A percentile compares a stretch with the other conserved stretches of the same genome.
These are phyloP conservation scores for Castanea crenata DNA, from an alignment of 306 rosid genomes.

Conservation along the genomic window DNA sequence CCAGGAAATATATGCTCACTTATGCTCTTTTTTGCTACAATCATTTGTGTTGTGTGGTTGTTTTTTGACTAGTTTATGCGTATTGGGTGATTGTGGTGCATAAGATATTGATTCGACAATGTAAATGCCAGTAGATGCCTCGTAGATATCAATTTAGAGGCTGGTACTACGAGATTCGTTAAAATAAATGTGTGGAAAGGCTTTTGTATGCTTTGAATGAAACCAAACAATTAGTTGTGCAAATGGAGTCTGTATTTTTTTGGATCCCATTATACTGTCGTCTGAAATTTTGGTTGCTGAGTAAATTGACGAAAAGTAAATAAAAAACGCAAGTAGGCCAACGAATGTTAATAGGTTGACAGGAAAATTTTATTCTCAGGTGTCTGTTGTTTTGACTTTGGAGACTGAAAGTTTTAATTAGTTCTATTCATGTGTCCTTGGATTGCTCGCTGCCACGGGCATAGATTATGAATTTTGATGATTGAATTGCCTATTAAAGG, in stretches of 20 bases:
- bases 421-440: background rate
- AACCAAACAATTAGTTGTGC: background rate
- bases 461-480: background rate
- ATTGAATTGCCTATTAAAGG: background rate
- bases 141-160: too few species aligned
- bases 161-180: too few species aligned
- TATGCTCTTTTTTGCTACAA: background rate
- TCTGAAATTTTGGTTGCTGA: too few species aligned
- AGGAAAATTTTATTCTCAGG: too few species aligned
- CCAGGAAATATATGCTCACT: background rate
- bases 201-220: background rate
- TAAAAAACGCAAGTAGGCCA: too few species aligned
- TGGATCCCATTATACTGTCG: too few species aligned
- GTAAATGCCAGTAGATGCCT: background rate
- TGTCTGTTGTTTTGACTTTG: too few species aligned
- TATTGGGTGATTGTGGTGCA: background rate
- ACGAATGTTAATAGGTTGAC: too few species aligned
- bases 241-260: too few species aligned
- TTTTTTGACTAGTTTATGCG: background rate
- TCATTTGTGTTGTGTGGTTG: background rate
- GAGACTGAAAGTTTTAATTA: too few species aligned
- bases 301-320: too few species aligned
- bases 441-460: background rate
- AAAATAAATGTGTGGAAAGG: background rate
- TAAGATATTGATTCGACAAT: background rate